phyloP scores from a whole-genome alignment of 2,329 filamentous ascomycete species.

The Trichoderma sp. region DNA sequence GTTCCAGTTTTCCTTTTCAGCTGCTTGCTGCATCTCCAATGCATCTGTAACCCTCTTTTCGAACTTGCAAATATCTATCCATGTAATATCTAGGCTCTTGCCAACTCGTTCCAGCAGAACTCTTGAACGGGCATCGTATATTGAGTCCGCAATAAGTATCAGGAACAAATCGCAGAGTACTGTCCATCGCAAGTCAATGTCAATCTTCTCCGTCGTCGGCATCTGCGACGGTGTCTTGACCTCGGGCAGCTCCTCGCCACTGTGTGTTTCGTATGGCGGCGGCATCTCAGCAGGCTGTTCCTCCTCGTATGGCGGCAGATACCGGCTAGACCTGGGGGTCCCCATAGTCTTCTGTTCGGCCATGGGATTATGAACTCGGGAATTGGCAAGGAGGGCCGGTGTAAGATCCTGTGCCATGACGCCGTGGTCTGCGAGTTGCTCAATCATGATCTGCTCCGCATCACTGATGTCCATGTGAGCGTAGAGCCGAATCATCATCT shows the following conservation, averaged over 20 bases:
- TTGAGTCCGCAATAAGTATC: slow-evolving; percentile 90
- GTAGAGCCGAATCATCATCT: slow-evolving; percentile 95
- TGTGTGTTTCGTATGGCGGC: slow-evolving; percentile 60
- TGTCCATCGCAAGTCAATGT: slow-evolving; percentile 96
- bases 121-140: slow-evolving; percentile 87
- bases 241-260: slow-evolving; percentile 69
- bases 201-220: slow-evolving; percentile 76
- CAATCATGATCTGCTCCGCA: slow-evolving; percentile 96
- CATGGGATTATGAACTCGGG: slow-evolving; percentile 89
- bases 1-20: slow-evolving; percentile 95
- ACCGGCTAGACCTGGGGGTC: slow-evolving; percentile 21
- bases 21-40: slow-evolving; percentile 93
- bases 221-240: slow-evolving; percentile 82
- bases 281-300: slow-evolving; percentile 51
- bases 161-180: slow-evolving; percentile 94
- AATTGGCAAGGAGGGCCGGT: slow-evolving; percentile 83
- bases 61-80: slow-evolving; percentile 93
- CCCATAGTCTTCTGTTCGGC: slow-evolving; percentile 44
- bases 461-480: slow-evolving; percentile 93
- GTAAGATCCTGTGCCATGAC: slow-evolving; percentile 82
- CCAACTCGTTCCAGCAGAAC: slow-evolving; percentile 80
- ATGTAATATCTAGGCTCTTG: slow-evolving; percentile 73
- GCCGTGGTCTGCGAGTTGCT: slow-evolving; percentile 90
- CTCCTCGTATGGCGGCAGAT: slow-evolving; percentile 31
- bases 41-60: slow-evolving; percentile 97